A percentile compares a stretch with the other conserved stretches of the same genome.
phyloP scores from a whole-genome alignment of 192 early-diverging fungal genomes.

The Backusella australiensis region DNA sequence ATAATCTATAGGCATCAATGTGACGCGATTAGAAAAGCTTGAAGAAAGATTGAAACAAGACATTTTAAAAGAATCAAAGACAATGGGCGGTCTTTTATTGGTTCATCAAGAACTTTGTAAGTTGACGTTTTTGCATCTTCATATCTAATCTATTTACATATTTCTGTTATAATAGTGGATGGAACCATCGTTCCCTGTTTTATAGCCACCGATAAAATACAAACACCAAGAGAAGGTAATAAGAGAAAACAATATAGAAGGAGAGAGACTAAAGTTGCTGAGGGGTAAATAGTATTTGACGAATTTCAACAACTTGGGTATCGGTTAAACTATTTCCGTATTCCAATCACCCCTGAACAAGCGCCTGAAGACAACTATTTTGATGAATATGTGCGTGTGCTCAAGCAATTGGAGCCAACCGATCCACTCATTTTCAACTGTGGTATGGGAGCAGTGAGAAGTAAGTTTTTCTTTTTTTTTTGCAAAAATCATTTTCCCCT shows the following conservation, averaged over 20 bases:
- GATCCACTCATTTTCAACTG: constrained; percentile 63
- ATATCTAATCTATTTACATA: not conserved
- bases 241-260: not conserved
- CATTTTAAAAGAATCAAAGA: constrained; percentile 44
- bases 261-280: not conserved
- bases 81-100: constrained; percentile 49
- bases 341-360: constrained; percentile 60
- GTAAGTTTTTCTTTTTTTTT: constrained; percentile 22
- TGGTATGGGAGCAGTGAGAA: constrained; percentile 64
- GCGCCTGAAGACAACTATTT: constrained; percentile 59
- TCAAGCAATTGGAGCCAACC: constrained; percentile 31
- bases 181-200: constrained; percentile 54
- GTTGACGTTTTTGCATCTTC: not conserved
- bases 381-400: constrained; percentile 56
- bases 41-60: constrained; percentile 61
- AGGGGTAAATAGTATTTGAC: constrained; percentile 42
- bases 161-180: constrained; percentile 17
- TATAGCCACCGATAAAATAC: constrained; percentile 52
- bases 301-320: constrained; percentile 42
- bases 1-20: constrained; percentile 46
- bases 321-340: constrained; percentile 53
- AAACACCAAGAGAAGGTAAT: constrained; percentile 54
- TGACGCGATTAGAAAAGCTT: constrained; percentile 52
- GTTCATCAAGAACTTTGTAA: constrained; percentile 59
- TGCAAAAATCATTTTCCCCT: not conserved